Conservation (phyloP, 768 basidiomycete genomes). For the Lactarius psammicola region DNA sequence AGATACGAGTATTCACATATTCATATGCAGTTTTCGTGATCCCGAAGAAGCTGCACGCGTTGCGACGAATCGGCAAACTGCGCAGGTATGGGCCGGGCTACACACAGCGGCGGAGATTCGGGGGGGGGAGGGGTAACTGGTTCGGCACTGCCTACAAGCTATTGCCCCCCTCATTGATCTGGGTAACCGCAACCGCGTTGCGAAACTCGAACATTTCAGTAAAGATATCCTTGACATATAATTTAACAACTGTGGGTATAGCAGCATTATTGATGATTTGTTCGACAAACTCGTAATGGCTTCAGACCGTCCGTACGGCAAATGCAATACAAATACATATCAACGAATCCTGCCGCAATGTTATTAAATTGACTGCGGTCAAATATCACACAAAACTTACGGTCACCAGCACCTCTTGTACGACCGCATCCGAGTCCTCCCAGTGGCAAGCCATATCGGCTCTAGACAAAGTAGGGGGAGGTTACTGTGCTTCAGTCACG, state of each 20-base stretch:
- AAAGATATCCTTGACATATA: slow-evolving; percentile 16
- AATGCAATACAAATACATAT: slow-evolving; percentile 66
- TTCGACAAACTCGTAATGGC: slow-evolving; percentile 9
- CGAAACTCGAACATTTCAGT: slow-evolving; percentile 13
- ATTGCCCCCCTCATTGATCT: background rate
- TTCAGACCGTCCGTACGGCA: slow-evolving; percentile 50
- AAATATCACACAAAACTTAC: slow-evolving; percentile 45
- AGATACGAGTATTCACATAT: slow-evolving; percentile 13
- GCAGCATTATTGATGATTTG: slow-evolving; percentile 8
- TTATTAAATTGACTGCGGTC: slow-evolving; percentile 17
- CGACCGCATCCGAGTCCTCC: slow-evolving; percentile 80
- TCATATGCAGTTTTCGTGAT: slow-evolving; percentile 23
- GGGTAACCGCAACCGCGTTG: background rate
- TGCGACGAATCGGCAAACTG: slow-evolving; percentile 21
- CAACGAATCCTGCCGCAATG: slow-evolving; percentile 57
- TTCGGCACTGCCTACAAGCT: slow-evolving; percentile 1
- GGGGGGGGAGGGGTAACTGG: background rate
- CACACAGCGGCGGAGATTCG: slow-evolving; percentile 18
- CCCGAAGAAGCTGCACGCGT: slow-evolving; percentile 8
- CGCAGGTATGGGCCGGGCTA: slow-evolving; percentile 7
- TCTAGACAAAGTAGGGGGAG: slow-evolving; percentile 39
- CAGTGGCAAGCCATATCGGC: slow-evolving; percentile 84
- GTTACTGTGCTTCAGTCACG: background rate
- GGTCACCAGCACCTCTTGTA: slow-evolving; percentile 76
- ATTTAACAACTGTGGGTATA: slow-evolving; percentile 27